A percentile compares a stretch with the other conserved stretches of the same genome.
These are phyloP conservation scores for Alternaria ethzedia DNA, from an alignment of 2,329 filamentous ascomycete species.

Conservation along the genomic window DNA sequence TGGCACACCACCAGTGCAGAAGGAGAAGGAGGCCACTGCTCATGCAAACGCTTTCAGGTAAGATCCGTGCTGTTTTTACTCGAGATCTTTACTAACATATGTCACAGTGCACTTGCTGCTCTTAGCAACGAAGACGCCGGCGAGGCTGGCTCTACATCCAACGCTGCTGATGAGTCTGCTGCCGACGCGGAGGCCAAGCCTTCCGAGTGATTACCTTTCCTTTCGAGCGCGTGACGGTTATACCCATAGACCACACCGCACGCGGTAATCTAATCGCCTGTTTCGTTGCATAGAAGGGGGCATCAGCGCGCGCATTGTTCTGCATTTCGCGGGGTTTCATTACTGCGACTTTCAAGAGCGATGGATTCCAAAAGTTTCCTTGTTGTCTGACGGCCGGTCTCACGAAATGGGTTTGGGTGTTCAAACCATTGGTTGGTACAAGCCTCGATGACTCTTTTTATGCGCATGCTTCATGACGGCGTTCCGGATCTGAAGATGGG, in stretches of 20 bases:
- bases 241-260: constrained; percentile 46
- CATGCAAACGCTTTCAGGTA: constrained; percentile 92
- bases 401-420: constrained; percentile 18
- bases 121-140: constrained; percentile 65
- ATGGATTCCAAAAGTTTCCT: constrained; percentile 33
- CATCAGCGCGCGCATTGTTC: constrained; percentile 48
- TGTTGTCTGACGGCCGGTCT: constrained; percentile 27
- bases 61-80: constrained; percentile 43
- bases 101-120: constrained; percentile 58
- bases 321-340: constrained; percentile 45
- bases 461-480: constrained; percentile 31
- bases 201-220: constrained; percentile 47
- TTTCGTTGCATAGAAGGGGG: constrained; percentile 50
- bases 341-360: constrained; percentile 25
- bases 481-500: constrained; percentile 32
- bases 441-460: constrained; percentile 17
- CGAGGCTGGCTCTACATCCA: constrained; percentile 69
- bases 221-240: constrained; percentile 43
- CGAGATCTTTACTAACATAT: constrained; percentile 20
- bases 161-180: constrained; percentile 55
- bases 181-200: constrained; percentile 40
- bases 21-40: constrained; percentile 70
- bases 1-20: constrained; percentile 77
- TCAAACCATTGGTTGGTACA: constrained; percentile 21
- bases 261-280: constrained; percentile 49